Percentiles rank a stretch among this genome's conserved stretches.
Evolutionary conservation across 495 filamentous ascomycete species (phyloP).

Genomic region (Friedmanniomyces simplex): DNA sequence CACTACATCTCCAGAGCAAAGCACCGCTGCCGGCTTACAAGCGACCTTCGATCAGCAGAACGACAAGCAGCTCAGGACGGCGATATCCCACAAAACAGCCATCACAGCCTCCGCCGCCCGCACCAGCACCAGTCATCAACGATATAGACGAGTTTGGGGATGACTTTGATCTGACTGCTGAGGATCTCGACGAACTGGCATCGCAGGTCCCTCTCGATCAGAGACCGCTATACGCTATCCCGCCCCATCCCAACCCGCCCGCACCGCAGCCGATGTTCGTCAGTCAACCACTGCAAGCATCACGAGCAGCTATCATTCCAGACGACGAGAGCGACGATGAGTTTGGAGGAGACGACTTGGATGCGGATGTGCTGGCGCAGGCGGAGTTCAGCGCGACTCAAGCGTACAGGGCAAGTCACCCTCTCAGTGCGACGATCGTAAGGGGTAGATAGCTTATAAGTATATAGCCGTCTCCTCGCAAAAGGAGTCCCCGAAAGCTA

Average conservation of each 20-base stretch:
- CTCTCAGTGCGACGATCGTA: conserved; percentile 2
- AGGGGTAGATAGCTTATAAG: conserved; percentile 18
- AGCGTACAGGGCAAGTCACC: conserved; percentile 23
- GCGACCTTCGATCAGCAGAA: conserved; percentile 5
- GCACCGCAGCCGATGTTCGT: neutral
- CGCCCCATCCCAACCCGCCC: conserved; percentile 7
- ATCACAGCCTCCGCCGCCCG: conserved; percentile 7
- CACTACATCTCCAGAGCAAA: conserved; percentile 13
- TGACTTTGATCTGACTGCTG: conserved; percentile 25
- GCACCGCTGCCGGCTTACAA: conserved; percentile 17
- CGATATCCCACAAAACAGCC: conserved; percentile 7
- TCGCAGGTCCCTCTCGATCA: conserved; percentile 29
- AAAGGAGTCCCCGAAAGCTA: conserved; percentile 5
- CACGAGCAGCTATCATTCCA: neutral
- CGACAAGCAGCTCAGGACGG: neutral
- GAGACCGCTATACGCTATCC: conserved; percentile 38
- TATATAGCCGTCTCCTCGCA: conserved; percentile 12
- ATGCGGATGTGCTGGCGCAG: conserved; percentile 49
- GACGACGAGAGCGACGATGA: conserved; percentile 29
- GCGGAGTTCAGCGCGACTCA: conserved; percentile 45
- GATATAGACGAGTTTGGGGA: conserved; percentile 48
- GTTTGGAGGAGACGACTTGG: conserved; percentile 44
- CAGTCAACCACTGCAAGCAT: neutral
- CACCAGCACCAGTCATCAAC: conserved; percentile 19
- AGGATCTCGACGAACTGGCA: conserved; percentile 23